Evolutionary conservation across 208 protist species (phyloP).

Genomic region (Tritrichomonas musculus): DNA sequence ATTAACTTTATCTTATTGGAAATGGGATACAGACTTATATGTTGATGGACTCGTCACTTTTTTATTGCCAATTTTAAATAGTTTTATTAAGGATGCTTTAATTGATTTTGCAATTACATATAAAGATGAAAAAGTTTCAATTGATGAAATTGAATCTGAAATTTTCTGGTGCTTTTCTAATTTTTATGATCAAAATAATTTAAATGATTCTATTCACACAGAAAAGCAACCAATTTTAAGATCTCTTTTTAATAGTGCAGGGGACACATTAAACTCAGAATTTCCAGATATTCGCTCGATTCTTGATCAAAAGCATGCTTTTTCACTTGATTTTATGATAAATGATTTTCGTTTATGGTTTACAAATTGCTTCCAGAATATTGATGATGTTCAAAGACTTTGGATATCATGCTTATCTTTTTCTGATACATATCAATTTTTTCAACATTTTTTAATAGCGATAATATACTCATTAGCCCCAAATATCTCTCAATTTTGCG

Average conservation of each 20-base stretch:
- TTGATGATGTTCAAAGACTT: not conserved
- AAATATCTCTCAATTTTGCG: not conserved
- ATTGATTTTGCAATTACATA: not conserved
- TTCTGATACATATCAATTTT: not conserved
- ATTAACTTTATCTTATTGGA: not conserved
- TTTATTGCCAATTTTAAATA: not conserved
- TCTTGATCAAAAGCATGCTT: not conserved
- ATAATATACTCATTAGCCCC: not conserved
- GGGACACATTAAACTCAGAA: not conserved
- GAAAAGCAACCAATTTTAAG: not conserved
- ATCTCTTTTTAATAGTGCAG: not conserved
- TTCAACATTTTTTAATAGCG: not conserved
- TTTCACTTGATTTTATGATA: not conserved
- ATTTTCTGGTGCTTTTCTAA: not conserved
- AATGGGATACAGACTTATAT: not conserved
- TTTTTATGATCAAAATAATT: constrained; percentile 17
- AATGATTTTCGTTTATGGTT: not conserved
- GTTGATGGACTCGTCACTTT: not conserved
- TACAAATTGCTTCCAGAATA: not conserved
- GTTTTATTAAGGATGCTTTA: not conserved
- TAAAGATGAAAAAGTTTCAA: not conserved
- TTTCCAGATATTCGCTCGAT: not conserved
- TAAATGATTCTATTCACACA: not conserved
- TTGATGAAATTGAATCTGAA: not conserved
- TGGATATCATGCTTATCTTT: not conserved